Evolutionary conservation across 2,329 filamentous ascomycete species (phyloP).

Genomic region (Botrytis medusae): DNA sequence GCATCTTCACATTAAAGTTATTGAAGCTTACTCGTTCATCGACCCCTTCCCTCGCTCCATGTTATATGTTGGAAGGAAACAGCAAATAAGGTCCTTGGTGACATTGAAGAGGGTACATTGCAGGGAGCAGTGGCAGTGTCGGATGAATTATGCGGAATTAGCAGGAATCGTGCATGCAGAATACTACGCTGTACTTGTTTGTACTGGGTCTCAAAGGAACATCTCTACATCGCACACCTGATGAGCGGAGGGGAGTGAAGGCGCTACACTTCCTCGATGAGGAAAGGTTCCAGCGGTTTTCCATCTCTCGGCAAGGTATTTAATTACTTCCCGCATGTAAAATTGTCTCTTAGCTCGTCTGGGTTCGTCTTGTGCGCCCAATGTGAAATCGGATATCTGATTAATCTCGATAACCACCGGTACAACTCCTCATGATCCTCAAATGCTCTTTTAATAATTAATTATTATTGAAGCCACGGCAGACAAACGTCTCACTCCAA

Average conservation of each 20-base stretch:
- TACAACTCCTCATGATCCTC: background rate
- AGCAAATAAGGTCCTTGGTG: background rate
- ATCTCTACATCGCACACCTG: background rate
- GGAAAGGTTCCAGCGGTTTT: slow-evolving; percentile 2
- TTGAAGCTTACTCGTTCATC: background rate
- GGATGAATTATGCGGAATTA: background rate
- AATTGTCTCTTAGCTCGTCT: background rate
- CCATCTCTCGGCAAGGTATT: background rate
- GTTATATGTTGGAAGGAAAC: background rate
- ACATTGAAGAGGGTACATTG: background rate
- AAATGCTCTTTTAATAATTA: background rate
- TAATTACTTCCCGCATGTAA: background rate
- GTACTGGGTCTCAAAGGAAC: background rate
- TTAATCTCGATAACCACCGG: slow-evolving; percentile 4
- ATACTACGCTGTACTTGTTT: background rate
- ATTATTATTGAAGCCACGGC: slow-evolving; percentile 28
- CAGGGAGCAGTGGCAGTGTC: slow-evolving; percentile 16
- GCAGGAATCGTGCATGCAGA: slow-evolving; percentile 7
- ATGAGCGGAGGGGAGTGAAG: background rate
- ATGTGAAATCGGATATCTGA: slow-evolving; percentile 11
- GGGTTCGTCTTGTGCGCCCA: slow-evolving; percentile 10
- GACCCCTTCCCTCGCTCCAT: background rate
- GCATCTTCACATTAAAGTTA: background rate
- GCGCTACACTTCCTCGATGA: background rate
- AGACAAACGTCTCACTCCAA: slow-evolving; percentile 10